phyloP scores from a whole-genome alignment of 73 alveolate genomes.

The Tetrahymena malaccensis region DNA sequence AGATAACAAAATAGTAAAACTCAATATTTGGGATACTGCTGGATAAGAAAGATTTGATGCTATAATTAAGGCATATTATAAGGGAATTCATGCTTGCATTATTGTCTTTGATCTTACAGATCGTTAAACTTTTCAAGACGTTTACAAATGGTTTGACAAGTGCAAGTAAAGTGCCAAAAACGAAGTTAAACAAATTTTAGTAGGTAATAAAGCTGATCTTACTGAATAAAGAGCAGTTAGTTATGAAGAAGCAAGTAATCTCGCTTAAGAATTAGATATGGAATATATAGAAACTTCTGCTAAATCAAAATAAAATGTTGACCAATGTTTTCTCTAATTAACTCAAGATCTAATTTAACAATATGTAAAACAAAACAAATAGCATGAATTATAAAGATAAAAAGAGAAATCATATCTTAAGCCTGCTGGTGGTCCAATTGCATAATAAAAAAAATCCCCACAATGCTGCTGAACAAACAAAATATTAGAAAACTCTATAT shows the following conservation, averaged over 20 bases:
- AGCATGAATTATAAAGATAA: neutral
- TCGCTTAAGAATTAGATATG: slow-evolving; percentile 17
- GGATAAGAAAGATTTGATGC: slow-evolving; percentile 85
- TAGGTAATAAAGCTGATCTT: slow-evolving; percentile 24
- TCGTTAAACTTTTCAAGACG: slow-evolving; percentile 17
- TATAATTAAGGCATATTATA: slow-evolving; percentile 43
- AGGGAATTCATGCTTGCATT: slow-evolving; percentile 52
- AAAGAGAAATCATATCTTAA: neutral
- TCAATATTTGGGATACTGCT: slow-evolving; percentile 89
- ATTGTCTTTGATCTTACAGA: slow-evolving; percentile 44
- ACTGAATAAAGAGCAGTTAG: neutral
- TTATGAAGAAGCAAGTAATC: slow-evolving; percentile 9
- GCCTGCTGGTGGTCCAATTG: neutral
- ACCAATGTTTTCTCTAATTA: neutral
- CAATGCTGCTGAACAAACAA: neutral
- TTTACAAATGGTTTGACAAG: neutral
- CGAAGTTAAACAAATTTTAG: neutral
- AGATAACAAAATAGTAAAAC: slow-evolving; percentile 40
- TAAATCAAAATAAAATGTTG: slow-evolving; percentile 17
- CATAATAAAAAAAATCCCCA: no score
- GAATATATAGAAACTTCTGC: slow-evolving; percentile 40
- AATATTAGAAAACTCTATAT: no score
- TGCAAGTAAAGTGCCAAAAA: neutral
- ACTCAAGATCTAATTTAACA: neutral
- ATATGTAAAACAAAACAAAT: neutral